These are phyloP conservation scores for Calocera viscosa DNA, from an alignment of 768 basidiomycete species.

Conservation along the genomic window DNA sequence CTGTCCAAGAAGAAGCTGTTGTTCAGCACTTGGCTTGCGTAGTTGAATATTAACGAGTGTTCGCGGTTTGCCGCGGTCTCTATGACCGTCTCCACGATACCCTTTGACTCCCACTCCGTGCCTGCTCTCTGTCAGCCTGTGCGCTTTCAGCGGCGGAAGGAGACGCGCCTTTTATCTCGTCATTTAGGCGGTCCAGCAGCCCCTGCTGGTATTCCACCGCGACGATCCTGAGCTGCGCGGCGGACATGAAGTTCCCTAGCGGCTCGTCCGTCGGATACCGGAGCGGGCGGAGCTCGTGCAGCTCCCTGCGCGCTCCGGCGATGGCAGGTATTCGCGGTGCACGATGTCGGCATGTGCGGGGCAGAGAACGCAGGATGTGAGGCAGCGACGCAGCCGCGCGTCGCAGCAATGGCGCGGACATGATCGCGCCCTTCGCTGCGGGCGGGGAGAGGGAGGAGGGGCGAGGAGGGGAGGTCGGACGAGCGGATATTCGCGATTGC, in stretches of 20 bases:
- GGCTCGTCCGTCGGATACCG: conserved; percentile 60
- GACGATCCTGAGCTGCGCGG: conserved; percentile 54
- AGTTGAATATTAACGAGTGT: conserved; percentile 67
- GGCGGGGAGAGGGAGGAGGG: conserved; percentile 4
- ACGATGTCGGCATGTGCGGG: neutral
- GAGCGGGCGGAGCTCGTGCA: conserved; percentile 33
- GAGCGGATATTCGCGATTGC: neutral
- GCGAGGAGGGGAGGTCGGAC: conserved; percentile 1
- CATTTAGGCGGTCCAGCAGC: conserved; percentile 61
- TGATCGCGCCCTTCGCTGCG: neutral
- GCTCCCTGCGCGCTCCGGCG: conserved; percentile 19
- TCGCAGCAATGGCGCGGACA: neutral
- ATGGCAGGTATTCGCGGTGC: conserved; percentile 31
- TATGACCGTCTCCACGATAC: conserved; percentile 60
- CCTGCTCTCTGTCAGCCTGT: conserved; percentile 29
- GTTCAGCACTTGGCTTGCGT: conserved; percentile 84
- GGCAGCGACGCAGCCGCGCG: neutral
- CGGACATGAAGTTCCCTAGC: conserved; percentile 65
- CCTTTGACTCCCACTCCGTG: conserved; percentile 42
- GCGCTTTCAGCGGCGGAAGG: too few species aligned
- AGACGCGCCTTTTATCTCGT: conserved; percentile 58
- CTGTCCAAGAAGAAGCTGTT: conserved; percentile 87
- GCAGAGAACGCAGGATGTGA: neutral
- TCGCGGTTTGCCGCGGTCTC: conserved; percentile 47
- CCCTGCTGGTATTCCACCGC: conserved; percentile 81